Base-by-base conservation (phyloP, 768 basidiomycete genomes). In the Suillus fuscotomentosus region DNA sequence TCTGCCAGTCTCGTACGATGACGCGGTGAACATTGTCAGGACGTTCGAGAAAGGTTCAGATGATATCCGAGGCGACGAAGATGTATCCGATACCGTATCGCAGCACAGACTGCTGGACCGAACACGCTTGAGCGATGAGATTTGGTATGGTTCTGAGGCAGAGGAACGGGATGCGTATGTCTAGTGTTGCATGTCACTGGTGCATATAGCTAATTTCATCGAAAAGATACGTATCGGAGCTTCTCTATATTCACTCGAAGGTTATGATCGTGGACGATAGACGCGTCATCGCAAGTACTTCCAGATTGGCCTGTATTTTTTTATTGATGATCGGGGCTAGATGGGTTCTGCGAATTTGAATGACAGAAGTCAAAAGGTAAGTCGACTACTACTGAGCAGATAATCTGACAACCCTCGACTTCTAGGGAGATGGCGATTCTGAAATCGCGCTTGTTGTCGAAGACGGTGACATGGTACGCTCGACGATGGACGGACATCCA, bases 281-380 rank as follows among this genome's bases (percentile, higher is more conserved):
- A 39, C 83, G 89, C 42, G 95, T 97, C 53, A 94, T 99, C 68
- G 92, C 94, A 69, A 60, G 91, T 82, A 1, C 34, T 11, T 22
- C 24, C 36, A 13, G 55, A 47, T 7, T 22, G 20, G 43, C 17
- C 5, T 47, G 27, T 20, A 50, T 60, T 42, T 41, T 61, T 50
- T 43, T 31, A 55, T 66, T 62, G 36, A 69, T 55, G 34, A 65
- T 22, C 27, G 50, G 41, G 15, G 24, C 39, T 34, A 94, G 92
- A 91, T 95, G 83, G 96, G 97, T 41, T 95, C 92, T 48, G 95
- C 97, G 17, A 99, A 98, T 74, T 73, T 96, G 68, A 96, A 96
- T 66, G 94, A 96, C 70, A 88, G 94, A 15, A 90, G 88, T 61
- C 92, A 94, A 76, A 89, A 84, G 83, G 89, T 84, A 65, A 45